Percentiles rank a stretch among this genome's conserved stretches.
Evolutionary conservation across 148 eudicot genomes (phyloP).

Genomic region (Agrostemma githago): DNA sequence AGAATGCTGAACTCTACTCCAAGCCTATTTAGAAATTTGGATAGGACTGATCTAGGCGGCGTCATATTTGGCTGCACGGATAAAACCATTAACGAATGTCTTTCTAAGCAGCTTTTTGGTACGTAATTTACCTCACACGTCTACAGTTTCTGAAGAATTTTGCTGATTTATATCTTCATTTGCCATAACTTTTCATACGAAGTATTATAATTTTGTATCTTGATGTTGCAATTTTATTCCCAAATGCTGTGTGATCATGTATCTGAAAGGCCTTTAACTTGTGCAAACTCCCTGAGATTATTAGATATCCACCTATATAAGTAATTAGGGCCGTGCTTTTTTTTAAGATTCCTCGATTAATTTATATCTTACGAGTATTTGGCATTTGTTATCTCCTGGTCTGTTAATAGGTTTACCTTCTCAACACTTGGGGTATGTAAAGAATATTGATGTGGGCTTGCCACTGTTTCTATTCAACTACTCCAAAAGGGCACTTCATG

Average conservation of each 20-base stretch:
- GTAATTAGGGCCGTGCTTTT: neutral
- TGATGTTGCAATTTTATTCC: neutral
- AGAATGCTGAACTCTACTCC: conserved; percentile 20
- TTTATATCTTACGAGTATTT: too few species aligned
- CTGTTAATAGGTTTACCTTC: conserved; percentile 58
- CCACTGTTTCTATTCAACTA: conserved; percentile 78
- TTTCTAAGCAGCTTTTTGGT: conserved; percentile 74
- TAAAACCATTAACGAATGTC: conserved; percentile 60
- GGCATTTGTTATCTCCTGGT: conserved; percentile 2
- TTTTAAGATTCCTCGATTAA: neutral
- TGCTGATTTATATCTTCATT: neutral
- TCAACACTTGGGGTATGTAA: conserved; percentile 50
- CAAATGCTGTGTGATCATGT: neutral
- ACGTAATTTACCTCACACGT: conserved; percentile 24
- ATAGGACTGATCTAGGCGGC: conserved; percentile 56
- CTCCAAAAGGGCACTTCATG: conserved; percentile 58
- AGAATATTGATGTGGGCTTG: conserved; percentile 63
- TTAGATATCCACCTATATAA: neutral
- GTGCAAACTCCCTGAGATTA: neutral
- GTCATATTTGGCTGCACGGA: conserved; percentile 78
- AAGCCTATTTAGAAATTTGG: conserved; percentile 39
- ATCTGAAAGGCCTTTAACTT: neutral
- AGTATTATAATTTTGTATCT: neutral
- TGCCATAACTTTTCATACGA: neutral
- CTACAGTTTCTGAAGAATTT: neutral